Evolutionary conservation across 83 land plant genomes (phyloP).

Genomic region (Thuja plicata): DNA sequence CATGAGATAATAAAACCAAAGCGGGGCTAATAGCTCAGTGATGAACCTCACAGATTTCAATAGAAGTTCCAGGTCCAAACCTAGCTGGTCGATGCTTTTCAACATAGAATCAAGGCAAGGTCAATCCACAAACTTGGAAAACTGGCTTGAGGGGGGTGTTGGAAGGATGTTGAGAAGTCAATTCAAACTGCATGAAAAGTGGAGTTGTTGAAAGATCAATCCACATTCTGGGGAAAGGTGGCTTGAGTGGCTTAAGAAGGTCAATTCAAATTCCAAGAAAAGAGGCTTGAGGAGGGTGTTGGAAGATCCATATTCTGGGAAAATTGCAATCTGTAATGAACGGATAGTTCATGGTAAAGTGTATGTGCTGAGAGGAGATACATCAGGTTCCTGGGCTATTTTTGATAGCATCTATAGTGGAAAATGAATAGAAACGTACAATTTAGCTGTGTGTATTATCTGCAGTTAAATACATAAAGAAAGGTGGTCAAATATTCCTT

Average conservation of each 20-base stretch:
- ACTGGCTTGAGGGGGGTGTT: neutral
- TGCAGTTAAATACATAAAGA: neutral
- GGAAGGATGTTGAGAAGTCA: neutral
- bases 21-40: neutral
- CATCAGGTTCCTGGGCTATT: neutral
- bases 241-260: neutral
- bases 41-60: neutral
- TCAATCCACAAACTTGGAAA: neutral
- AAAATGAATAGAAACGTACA: neutral
- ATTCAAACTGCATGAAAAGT: neutral
- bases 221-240: neutral
- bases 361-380: neutral
- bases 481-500: neutral
- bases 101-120: neutral
- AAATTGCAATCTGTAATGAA: neutral
- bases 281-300: neutral
- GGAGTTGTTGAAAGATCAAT: neutral
- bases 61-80: neutral
- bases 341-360: no score
- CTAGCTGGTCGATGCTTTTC: neutral
- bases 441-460: neutral
- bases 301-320: neutral
- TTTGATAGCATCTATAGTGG: neutral
- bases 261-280: neutral
- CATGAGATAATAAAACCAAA: no score